These are phyloP conservation scores for Epichloe coenophiala DNA, from an alignment of 2,329 filamentous ascomycete genomes.

Conservation along the genomic window DNA sequence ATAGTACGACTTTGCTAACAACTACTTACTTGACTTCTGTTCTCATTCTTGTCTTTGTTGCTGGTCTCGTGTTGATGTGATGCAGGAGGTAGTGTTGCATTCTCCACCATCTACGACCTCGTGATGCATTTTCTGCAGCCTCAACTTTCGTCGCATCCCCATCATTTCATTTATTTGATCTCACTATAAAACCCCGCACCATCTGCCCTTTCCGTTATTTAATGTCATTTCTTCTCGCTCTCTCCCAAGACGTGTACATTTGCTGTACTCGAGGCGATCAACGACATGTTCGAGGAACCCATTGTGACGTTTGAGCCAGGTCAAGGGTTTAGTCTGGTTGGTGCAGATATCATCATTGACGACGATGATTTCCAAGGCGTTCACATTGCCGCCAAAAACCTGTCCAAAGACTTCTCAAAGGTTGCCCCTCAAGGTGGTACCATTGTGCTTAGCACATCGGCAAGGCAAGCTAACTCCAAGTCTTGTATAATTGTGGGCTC, in stretches of 20 bases:
- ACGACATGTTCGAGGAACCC: slow-evolving; percentile 14
- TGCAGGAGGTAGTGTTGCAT: slow-evolving; percentile 2
- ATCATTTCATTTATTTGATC: not conserved
- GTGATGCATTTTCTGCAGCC: not conserved
- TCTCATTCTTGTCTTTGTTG: not conserved
- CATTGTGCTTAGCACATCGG: slow-evolving; percentile 3
- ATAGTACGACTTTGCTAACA: not conserved
- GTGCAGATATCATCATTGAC: slow-evolving; percentile 18
- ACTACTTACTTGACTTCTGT: not conserved
- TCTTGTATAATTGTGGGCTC: slow-evolving; percentile 14
- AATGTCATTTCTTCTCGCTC: not conserved
- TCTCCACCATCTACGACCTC: not conserved
- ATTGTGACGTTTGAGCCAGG: slow-evolving; percentile 14
- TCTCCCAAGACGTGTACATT: not conserved
- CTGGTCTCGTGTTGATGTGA: slow-evolving; percentile 1
- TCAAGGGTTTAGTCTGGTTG: slow-evolving; percentile 15
- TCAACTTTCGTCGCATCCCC: not conserved
- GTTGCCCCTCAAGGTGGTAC: slow-evolving; percentile 10
- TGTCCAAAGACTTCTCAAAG: slow-evolving; percentile 16
- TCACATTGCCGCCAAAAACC: slow-evolving; percentile 19
- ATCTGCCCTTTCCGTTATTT: not conserved
- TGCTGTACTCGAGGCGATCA: not conserved
- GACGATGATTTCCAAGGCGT: slow-evolving; percentile 18
- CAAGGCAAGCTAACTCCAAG: not conserved
- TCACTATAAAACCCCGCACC: not conserved